Conservation (phyloP, 768 basidiomycete species). For the Naganishia vishniacii region DNA sequence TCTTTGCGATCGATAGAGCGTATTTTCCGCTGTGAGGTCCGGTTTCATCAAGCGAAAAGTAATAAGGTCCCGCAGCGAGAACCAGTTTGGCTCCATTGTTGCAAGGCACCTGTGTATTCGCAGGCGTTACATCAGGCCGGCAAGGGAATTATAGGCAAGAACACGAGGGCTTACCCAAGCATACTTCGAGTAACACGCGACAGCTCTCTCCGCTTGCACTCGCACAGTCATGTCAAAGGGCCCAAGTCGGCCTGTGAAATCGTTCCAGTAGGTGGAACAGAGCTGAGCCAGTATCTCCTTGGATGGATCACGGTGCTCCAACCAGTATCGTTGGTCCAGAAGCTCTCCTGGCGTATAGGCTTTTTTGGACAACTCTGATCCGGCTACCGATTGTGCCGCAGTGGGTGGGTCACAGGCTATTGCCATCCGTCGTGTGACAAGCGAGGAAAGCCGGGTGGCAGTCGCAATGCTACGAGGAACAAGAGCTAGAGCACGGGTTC, state of each 20-base stretch:
- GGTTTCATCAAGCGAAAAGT: neutral
- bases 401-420: too few species aligned
- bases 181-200: neutral
- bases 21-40: neutral
- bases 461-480: too few species aligned
- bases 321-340: neutral
- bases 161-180: slow-evolving; percentile 4
- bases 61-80: neutral
- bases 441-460: too few species aligned
- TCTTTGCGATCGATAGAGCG: neutral
- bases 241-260: neutral
- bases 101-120: neutral
- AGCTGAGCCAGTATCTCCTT: neutral
- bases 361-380: neutral
- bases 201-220: neutral
- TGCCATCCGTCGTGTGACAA: too few species aligned
- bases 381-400: too few species aligned
- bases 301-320: neutral
- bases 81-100: neutral
- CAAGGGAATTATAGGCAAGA: neutral
- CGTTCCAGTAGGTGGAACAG: neutral
- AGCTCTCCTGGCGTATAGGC: neutral
- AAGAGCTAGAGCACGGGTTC: too few species aligned
- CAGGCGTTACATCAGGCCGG: too few species aligned
- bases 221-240: neutral